Evolutionary conservation across 768 basidiomycete species (phyloP), one percentile per base, ranked within the genome.

Genomic region (Pisolithus orientalis): DNA sequence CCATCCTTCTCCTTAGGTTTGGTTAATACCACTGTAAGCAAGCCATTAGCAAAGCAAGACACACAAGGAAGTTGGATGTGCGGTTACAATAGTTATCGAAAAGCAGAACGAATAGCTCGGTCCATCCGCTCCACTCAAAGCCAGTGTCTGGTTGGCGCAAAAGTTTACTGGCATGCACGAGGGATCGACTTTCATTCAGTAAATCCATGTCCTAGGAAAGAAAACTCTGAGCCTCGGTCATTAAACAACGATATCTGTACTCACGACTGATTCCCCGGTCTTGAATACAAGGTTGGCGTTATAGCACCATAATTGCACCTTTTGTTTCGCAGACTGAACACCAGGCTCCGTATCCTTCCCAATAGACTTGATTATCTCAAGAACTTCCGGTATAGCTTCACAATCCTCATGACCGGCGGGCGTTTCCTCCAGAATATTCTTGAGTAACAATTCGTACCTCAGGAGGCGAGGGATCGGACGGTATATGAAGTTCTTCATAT

Each of bases 401-500:
- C 78, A 75, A 65, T 96, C 94, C n/a, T 89, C 85, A 59, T 95
- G 87, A 2, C 77, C 81, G 8, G 75, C 68, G 0, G 83, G 80
- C 0, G 90, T 83, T 57, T 86, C 84, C 17, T 93, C 87, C 55
- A 86, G 70, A 57, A 98, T 87, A 31, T 80, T 77, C 57, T 86
- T 87, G 54, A 98, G 70, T 16, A 98, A 75, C 1, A 97, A 75
- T 57, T 90, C 85, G 65, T 97, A 97, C 45, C 94, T 87, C 39
- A 94, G 74, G 34, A 95, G 71, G 42, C 95, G 84, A 53, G 91
- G 90, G 57, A 95, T 94, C 2, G 94, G 92, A 37, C 93, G 84
- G 60, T 90, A 85, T 62, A 94, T 87, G 70, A 97, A 99, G 59
- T 78, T 86, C 65, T 94, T 93, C 82, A 99, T 87, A 64, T 94